Evolutionary conservation across 768 basidiomycete species (phyloP).

Genomic region (Phanerochaete sordida): DNA sequence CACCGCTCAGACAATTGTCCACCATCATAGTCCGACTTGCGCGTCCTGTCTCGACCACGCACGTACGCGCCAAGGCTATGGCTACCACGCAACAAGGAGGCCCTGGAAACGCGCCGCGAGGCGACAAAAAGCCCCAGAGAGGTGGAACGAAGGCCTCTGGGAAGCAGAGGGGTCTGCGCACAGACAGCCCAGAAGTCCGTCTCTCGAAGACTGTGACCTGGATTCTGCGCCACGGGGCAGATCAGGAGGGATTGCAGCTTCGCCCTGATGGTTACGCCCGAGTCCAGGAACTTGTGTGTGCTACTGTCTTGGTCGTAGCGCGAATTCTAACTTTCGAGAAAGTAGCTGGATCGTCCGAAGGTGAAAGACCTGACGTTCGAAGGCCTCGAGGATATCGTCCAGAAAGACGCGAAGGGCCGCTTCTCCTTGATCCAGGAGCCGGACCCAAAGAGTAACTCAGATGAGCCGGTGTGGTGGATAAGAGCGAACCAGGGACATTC

Average conservation of each 20-base stretch:
- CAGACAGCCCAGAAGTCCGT: conserved; percentile 63
- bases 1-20: not conserved
- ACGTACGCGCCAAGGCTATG: not conserved
- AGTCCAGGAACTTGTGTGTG: conserved; percentile 51
- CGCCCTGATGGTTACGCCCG: conserved; percentile 83
- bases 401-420: conserved; percentile 61
- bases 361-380: conserved; percentile 56
- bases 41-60: too few relatives aligned
- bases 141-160: not conserved
- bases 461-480: conserved; percentile 71
- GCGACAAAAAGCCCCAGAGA: not conserved
- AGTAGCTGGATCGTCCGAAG: conserved; percentile 68
- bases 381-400: conserved; percentile 59
- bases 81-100: not conserved
- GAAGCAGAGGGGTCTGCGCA: conserved; percentile 55
- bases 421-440: conserved; percentile 58
- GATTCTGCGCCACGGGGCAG: conserved; percentile 88
- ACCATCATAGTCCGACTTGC: too few relatives aligned
- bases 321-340: conserved; percentile 2
- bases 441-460: conserved; percentile 24
- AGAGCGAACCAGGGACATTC: conserved; percentile 91
- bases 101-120: not conserved
- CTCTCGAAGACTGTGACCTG: conserved; percentile 87
- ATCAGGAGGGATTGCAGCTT: conserved; percentile 69
- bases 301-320: not conserved